These are phyloP conservation scores for Cercophora scortea DNA, from an alignment of 495 filamentous ascomycete species.

Conservation along the genomic window DNA sequence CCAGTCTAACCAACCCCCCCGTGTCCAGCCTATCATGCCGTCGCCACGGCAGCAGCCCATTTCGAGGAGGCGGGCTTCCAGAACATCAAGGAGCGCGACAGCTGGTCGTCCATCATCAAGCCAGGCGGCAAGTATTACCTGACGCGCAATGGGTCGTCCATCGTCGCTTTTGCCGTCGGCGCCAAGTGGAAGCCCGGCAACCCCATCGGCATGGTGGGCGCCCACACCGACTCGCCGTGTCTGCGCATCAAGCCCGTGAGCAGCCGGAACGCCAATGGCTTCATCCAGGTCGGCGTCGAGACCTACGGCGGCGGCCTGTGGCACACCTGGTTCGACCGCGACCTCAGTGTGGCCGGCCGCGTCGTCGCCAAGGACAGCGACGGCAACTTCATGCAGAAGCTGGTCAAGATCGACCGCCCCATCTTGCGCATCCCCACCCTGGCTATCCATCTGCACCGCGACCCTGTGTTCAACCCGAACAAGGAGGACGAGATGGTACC, in stretches of 20 bases:
- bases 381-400: conserved; percentile 70
- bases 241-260: conserved; percentile 89
- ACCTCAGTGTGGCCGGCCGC: conserved; percentile 84
- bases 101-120: conserved; percentile 70
- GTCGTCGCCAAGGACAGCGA: conserved; percentile 71
- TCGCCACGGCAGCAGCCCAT: conserved; percentile 65
- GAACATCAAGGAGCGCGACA: conserved; percentile 83
- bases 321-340: conserved; percentile 90
- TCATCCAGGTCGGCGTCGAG: conserved; percentile 91
- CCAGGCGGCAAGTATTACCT: conserved; percentile 94
- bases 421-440: conserved; percentile 88
- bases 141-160: conserved; percentile 87
- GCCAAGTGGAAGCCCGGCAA: conserved; percentile 91
- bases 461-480: conserved; percentile 82
- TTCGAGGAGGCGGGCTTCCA: conserved; percentile 77
- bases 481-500: conserved; percentile 94
- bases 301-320: conserved; percentile 86
- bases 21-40: conserved; percentile 84
- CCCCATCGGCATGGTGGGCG: conserved; percentile 89
- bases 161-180: conserved; percentile 91
- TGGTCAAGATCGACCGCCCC: conserved; percentile 85
- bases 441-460: conserved; percentile 86
- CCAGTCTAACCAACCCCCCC: neutral
- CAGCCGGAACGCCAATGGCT: conserved; percentile 77
- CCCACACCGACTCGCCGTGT: conserved; percentile 91